phyloP scores from a whole-genome alignment of 1,284 basidiomycete genomes.

The Pholiota adiposa region DNA sequence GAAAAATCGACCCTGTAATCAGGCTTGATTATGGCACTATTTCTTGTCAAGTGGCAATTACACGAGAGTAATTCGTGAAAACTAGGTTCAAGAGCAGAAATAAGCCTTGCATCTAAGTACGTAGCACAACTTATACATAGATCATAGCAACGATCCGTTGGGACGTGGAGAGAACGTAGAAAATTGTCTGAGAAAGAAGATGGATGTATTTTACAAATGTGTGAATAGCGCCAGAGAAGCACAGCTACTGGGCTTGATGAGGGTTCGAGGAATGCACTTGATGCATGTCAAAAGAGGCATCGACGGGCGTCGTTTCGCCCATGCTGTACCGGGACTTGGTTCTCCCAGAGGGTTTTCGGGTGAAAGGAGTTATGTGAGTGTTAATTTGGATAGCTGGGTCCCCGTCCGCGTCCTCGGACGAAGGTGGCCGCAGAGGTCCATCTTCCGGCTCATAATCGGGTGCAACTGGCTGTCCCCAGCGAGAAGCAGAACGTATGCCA shows the following conservation, averaged over 20 bases:
- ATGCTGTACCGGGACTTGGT: slow-evolving; percentile 58
- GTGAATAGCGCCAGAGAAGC: slow-evolving; percentile 10
- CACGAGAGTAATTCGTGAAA: no score
- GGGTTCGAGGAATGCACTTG: slow-evolving; percentile 10
- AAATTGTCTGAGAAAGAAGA: neutral
- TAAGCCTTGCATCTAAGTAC: neutral
- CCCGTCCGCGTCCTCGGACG: slow-evolving; percentile 27
- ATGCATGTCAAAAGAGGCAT: slow-evolving; percentile 25
- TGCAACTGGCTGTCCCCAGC: slow-evolving; percentile 41
- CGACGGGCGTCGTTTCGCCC: slow-evolving; percentile 45
- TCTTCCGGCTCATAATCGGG: slow-evolving; percentile 45
- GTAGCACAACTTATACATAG: neutral
- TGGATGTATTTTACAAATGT: slow-evolving; percentile 14
- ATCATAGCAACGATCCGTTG: neutral
- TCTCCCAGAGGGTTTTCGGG: slow-evolving; percentile 65
- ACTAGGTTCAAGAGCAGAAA: neutral
- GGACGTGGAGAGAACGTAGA: neutral
- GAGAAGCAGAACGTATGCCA: slow-evolving; percentile 55
- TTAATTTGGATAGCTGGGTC: slow-evolving; percentile 41
- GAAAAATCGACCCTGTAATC: no score
- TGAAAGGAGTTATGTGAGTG: slow-evolving; percentile 60
- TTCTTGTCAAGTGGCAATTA: no score
- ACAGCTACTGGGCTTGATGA: slow-evolving; percentile 11
- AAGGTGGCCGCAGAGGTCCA: slow-evolving; percentile 22
- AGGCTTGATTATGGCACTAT: no score